These are phyloP conservation scores for Aspergillus nomiae DNA, from an alignment of 2,329 filamentous ascomycete genomes.

Conservation along the genomic window DNA sequence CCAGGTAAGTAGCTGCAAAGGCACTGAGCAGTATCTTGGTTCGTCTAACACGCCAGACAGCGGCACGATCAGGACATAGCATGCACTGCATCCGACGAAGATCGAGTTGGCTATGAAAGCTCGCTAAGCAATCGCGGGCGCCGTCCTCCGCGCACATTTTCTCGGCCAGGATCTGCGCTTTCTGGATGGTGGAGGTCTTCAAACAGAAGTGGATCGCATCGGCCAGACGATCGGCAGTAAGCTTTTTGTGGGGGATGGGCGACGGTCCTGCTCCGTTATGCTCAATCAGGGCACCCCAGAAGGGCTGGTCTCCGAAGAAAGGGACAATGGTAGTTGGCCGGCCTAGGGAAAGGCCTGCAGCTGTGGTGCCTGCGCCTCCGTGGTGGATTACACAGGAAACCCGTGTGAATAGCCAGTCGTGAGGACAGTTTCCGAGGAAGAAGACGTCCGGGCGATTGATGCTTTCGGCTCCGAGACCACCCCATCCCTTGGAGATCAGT, in stretches of 20 bases:
- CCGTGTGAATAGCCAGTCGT: constrained; percentile 82
- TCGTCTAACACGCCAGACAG: constrained; percentile 71
- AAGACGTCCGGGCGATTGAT: constrained; percentile 66
- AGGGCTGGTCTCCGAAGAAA: constrained; percentile 81
- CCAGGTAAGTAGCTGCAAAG: constrained; percentile 68
- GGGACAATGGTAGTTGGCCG: constrained; percentile 79
- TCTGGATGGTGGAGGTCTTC: constrained; percentile 59
- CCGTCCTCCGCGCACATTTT: constrained; percentile 67
- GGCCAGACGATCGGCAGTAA: constrained; percentile 67
- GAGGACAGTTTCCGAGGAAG: constrained; percentile 83
- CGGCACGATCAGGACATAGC: constrained; percentile 65
- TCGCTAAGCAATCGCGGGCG: constrained; percentile 61
- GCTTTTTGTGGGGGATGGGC: constrained; percentile 66
- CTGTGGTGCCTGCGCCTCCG: constrained; percentile 81
- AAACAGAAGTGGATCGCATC: constrained; percentile 63
- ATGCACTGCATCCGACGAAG: constrained; percentile 67
- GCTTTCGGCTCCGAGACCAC: constrained; percentile 71
- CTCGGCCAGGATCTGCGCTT: constrained; percentile 58
- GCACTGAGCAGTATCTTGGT: constrained; percentile 69
- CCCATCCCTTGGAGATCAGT: constrained; percentile 83
- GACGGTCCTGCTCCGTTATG: constrained; percentile 69
- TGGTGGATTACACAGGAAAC: constrained; percentile 82
- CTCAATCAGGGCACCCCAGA: constrained; percentile 77
- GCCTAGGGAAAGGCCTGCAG: constrained; percentile 74
- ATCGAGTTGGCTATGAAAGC: constrained; percentile 68